phyloP scores from a whole-genome alignment of 805 yeast genomes.

The Candida endomychidarum region DNA sequence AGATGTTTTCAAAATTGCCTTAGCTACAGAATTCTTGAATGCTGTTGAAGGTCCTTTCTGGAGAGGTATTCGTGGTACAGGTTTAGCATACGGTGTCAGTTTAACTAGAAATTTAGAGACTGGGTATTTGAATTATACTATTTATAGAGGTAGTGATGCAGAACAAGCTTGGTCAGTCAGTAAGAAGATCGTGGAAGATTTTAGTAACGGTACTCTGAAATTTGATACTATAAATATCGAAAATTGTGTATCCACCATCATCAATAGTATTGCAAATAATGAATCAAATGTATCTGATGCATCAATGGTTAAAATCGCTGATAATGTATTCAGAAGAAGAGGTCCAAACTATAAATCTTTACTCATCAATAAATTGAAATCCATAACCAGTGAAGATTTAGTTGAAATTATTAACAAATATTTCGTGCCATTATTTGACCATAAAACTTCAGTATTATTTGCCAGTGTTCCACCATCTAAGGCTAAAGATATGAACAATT shows the following conservation, averaged over 20 bases:
- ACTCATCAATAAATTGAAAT: conserved; percentile 53
- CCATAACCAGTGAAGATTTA: conserved; percentile 55
- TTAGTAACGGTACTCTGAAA: conserved; percentile 50
- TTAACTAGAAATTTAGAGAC: conserved; percentile 59
- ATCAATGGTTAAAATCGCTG: conserved; percentile 63
- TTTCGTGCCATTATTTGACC: conserved; percentile 62
- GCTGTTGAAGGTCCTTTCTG: conserved; percentile 96
- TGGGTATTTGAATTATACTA: conserved; percentile 63
- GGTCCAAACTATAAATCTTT: conserved; percentile 63
- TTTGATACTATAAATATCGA: conserved; percentile 63
- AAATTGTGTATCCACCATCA: conserved; percentile 76
- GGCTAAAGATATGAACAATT: conserved; percentile 43
- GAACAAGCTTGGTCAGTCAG: conserved; percentile 64
- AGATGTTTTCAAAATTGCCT: conserved; percentile 68
- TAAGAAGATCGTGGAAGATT: conserved; percentile 59
- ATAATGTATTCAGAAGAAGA: conserved; percentile 63
- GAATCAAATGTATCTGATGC: conserved; percentile 68
- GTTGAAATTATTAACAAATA: conserved; percentile 53
- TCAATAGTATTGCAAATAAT: conserved; percentile 64
- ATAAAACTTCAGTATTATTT: conserved; percentile 58
- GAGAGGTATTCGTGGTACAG: conserved; percentile 94
- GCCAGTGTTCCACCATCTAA: conserved; percentile 73
- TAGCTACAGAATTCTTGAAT: conserved; percentile 74
- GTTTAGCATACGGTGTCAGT: conserved; percentile 86
- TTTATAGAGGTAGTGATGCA: conserved; percentile 85